phyloP scores from a whole-genome alignment of 2,329 filamentous ascomycete species.

The Ceratocystis eucalypticola region DNA sequence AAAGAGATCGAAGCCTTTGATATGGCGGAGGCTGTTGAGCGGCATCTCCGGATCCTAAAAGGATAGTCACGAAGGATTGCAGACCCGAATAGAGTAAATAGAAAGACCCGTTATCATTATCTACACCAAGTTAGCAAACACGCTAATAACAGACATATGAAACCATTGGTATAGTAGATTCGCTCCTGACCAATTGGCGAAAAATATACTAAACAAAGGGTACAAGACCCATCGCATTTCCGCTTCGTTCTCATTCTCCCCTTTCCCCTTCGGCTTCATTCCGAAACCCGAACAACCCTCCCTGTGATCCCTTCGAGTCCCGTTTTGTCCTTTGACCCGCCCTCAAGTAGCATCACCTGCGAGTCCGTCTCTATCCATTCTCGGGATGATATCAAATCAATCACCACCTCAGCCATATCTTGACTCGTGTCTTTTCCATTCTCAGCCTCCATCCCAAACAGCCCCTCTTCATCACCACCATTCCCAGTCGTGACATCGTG shows the following conservation, averaged over 20 bases:
- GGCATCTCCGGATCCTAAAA: not conserved
- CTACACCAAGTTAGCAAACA: not conserved
- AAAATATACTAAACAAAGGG: not conserved
- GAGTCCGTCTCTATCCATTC: conserved; percentile 64
- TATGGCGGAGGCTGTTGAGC: conserved; percentile 3
- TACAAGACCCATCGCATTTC: too few relatives aligned
- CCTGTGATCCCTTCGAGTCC: conserved; percentile 63
- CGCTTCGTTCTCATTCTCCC: not conserved
- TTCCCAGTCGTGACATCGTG: conserved; percentile 9
- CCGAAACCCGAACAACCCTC: conserved; percentile 46
- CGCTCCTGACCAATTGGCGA: not conserved
- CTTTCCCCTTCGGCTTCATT: conserved; percentile 27
- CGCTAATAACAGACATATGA: not conserved
- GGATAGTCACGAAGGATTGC: not conserved
- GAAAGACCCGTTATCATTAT: not conserved
- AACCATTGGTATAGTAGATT: not conserved
- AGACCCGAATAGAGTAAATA: not conserved
- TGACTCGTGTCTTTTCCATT: conserved; percentile 21
- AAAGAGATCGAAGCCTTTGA: not conserved
- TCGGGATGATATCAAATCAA: conserved; percentile 54
- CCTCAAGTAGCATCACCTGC: conserved; percentile 57
- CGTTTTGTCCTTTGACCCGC: conserved; percentile 51
- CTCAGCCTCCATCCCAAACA: conserved; percentile 19
- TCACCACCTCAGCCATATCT: conserved; percentile 38
- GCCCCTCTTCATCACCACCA: conserved; percentile 2